Base-by-base conservation (phyloP, 257 asterid species). In the Echium plantagineum region DNA sequence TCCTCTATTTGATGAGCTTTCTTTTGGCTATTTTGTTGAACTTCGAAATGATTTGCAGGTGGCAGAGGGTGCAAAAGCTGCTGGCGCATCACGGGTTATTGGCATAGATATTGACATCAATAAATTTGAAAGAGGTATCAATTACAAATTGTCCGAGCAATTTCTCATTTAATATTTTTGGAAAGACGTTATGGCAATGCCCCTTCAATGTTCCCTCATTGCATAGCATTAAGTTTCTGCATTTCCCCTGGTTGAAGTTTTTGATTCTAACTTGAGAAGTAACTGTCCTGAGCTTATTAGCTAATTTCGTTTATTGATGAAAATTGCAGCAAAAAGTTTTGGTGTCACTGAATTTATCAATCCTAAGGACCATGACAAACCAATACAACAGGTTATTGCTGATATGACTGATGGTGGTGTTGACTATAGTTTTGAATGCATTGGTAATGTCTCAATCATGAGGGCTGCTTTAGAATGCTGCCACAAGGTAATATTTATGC, bases 51-150 rank as follows among this genome's bases (percentile, higher is more conserved):
- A 53, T 58, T 54, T 18, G 19, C 78, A 93, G 97, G 99, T 93
- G 69, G 99, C 99, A 3, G 97, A 93, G 84, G 99, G 99, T 77
- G 97, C 99, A 60, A 93, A 89, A 75, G 71, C 95, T 72, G 94
- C 97, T 75, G 99, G 99, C 57, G 97, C 99, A 60, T 89, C 99
- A 57, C 83, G 99, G 59, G 61, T 93, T 57, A 93, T 93, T 71
- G 97, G 99, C 69, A 81, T 93, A 24, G 97, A 93, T 70, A 84
- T 93, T 69, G 99, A 93, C 72, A 78, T 63, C 78, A 89, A 83
- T 53, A 93, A 93, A 83, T 93, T 72, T 26, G 97, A 89, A 56
- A 64, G 7, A 67, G 98, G 96, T 91, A n/a, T n/a, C n/a, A n/a
- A n/a, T n/a, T n/a, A n/a, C 32, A 28, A 28, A 28, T 28, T 28